Evolutionary conservation across 2,329 filamentous ascomycete species (phyloP).

Genomic region (Botrytis sinoallii): DNA sequence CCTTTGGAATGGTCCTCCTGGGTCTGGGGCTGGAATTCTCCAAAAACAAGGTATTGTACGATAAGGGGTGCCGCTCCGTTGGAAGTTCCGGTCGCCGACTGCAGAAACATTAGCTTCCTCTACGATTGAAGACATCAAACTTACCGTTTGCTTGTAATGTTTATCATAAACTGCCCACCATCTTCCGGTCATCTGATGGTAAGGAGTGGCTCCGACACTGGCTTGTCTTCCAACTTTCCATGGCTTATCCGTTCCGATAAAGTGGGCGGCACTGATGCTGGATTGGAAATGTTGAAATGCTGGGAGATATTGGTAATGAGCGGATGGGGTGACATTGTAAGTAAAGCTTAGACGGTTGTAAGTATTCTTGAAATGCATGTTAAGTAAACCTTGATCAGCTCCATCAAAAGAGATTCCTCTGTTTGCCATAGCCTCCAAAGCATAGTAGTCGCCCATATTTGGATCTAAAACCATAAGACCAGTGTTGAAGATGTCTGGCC

Average conservation of each 20-base stretch:
- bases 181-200: constrained; percentile 76
- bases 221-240: constrained; percentile 67
- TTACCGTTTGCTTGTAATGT: constrained; percentile 64
- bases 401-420: constrained; percentile 93
- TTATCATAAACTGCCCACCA: constrained; percentile 96
- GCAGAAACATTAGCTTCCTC: constrained; percentile 18
- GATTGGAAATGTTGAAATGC: constrained; percentile 92
- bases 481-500: constrained; percentile 98
- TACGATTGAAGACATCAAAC: constrained; percentile 17
- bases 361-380: constrained; percentile 83
- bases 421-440: constrained; percentile 78
- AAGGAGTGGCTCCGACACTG: constrained; percentile 57
- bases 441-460: constrained; percentile 82
- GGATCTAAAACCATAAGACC: constrained; percentile 91
- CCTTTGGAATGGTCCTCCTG: constrained; percentile 25
- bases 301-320: constrained; percentile 95
- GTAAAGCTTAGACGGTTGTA: constrained; percentile 90
- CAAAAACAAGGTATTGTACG: constrained; percentile 38
- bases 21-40: constrained; percentile 34
- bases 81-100: constrained; percentile 30
- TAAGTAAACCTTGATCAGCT: constrained; percentile 91
- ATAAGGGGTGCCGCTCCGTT: constrained; percentile 28
- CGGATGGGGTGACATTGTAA: constrained; percentile 96
- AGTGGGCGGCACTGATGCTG: constrained; percentile 87
- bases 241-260: constrained; percentile 88